phyloP scores from a whole-genome alignment of 345 rosid genomes.

The Kandelia obovata region DNA sequence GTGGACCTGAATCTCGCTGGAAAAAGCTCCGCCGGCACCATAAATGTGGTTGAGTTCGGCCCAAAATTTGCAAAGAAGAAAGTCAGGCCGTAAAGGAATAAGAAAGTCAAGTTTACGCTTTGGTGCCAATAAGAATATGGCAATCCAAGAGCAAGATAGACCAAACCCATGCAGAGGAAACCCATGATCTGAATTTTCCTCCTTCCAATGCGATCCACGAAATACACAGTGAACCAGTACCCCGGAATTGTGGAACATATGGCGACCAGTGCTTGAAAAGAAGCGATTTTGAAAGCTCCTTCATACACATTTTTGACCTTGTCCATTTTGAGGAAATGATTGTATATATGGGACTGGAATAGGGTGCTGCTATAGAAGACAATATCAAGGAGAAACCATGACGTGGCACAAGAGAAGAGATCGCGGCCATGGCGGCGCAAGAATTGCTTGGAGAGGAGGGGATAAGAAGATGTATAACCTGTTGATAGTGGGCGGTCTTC shows the following conservation, averaged over 20 bases:
- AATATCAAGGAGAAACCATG: conserved; percentile 66
- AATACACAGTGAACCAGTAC: conserved; percentile 55
- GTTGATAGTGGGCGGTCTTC: conserved; percentile 39
- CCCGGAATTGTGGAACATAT: conserved; percentile 65
- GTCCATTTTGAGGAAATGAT: not conserved
- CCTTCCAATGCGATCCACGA: conserved; percentile 65
- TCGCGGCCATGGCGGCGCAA: conserved; percentile 58
- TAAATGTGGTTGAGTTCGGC: conserved; percentile 77
- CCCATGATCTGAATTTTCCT: conserved; percentile 61
- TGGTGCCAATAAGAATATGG: conserved; percentile 41
- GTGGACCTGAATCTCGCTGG: conserved; percentile 83
- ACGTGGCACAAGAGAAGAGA: conserved; percentile 51
- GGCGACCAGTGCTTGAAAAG: conserved; percentile 44
- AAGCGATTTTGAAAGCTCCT: conserved; percentile 45
- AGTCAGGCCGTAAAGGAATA: conserved; percentile 45
- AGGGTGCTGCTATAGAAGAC: conserved; percentile 68
- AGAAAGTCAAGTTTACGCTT: conserved; percentile 27
- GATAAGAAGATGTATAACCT: conserved; percentile 23
- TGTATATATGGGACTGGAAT: conserved; percentile 54
- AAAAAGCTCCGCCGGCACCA: conserved; percentile 74
- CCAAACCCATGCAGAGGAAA: conserved; percentile 54
- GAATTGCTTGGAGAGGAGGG: conserved; percentile 59
- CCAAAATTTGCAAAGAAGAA: conserved; percentile 85
- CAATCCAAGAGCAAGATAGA: conserved; percentile 45
- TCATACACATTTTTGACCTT: conserved; percentile 26